Evolutionary conservation across 2,329 filamentous ascomycete genomes (phyloP), one percentile per base, ranked within the genome.

Genomic region (Tolypocladium cylindrosporum): DNA sequence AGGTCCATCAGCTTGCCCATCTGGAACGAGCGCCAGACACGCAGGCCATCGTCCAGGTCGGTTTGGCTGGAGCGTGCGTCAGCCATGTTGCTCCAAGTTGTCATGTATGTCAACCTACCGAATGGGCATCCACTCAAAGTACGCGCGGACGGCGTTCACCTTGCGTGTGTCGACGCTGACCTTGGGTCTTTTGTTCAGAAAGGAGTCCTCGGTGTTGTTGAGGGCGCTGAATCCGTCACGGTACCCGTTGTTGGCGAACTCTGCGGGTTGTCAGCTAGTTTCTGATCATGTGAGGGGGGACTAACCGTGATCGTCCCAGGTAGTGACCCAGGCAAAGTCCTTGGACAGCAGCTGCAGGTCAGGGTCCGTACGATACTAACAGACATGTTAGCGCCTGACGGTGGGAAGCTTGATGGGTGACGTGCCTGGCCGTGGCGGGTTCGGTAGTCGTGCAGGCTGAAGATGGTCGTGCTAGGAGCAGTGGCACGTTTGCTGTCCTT

Each of bases 141-240:
- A 87, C 1, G 86, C 85, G 42, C 87, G 77, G 2, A 90, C 86
- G 1, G 86, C 87, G 56, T 89, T 88, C 77, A 88, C 84, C 74
- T 89, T 90, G 61, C 86, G 79, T 67, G 87, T 83, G 62, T 89
- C 86, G n/a, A 89, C 82, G 39, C 79, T 82, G n/a, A 89, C 77
- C 16, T 77, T 75, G 16, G 57, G 57, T 4, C 80, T 79, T 58
- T 82, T 78, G 54, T 79, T 74, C 36, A 83, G 66, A 71, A 89
- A 90, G 0, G 83, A 86, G 9, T 81, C 78, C 64, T 88, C 85
- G 11, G 82, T 87, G 68, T 89, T 89, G 68, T 85, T 86, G 31
- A 87, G 71, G 4, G 76, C 74, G 2, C 79, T 77, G 10, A 78
- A 80, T 1, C 86, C 86, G 64, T 85, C 85, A 31, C 80, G 76